Conservation (phyloP, 345 rosid genomes). For the Brassica cretica region DNA sequence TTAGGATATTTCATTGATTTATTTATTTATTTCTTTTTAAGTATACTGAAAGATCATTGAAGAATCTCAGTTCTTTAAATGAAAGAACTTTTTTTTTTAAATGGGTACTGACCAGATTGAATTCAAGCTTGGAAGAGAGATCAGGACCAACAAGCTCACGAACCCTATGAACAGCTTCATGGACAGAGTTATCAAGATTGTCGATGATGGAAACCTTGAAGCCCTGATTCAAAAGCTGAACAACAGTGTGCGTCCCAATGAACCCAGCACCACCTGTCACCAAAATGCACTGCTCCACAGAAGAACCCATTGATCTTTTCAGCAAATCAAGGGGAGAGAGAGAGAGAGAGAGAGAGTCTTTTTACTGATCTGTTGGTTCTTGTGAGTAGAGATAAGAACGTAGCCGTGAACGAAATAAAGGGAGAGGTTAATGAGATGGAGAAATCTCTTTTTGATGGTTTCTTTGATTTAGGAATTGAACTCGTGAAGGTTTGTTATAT, state of each 20-base stretch:
- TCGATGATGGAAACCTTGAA: slow-evolving; percentile 81
- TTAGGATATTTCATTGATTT: too few species aligned
- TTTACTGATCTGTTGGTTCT: slow-evolving; percentile 15
- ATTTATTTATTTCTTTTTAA: too few species aligned
- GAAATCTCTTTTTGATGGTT: slow-evolving; percentile 1
- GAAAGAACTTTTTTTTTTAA: not conserved
- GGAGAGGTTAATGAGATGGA: slow-evolving; percentile 1
- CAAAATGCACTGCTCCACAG: slow-evolving; percentile 56
- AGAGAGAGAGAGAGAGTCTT: not conserved
- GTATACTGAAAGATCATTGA: not conserved
- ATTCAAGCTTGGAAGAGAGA: slow-evolving; percentile 72
- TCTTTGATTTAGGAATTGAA: slow-evolving; percentile 18
- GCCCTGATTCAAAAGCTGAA: slow-evolving; percentile 79
- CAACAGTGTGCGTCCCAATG: slow-evolving; percentile 87
- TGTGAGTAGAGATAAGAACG: slow-evolving; percentile 39
- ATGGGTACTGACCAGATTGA: slow-evolving; percentile 56
- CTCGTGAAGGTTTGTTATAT: slow-evolving; percentile 27
- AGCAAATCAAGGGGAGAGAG: slow-evolving; percentile 33
- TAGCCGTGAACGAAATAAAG: slow-evolving; percentile 24
- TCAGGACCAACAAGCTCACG: slow-evolving; percentile 74
- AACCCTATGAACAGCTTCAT: slow-evolving; percentile 80
- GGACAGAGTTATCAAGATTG: slow-evolving; percentile 76
- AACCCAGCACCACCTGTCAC: slow-evolving; percentile 99
- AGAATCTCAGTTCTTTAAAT: not conserved
- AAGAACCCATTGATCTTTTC: slow-evolving; percentile 43